Percentiles rank a stretch among this genome's conserved stretches.
phyloP scores from a whole-genome alignment of 768 basidiomycete genomes.

The Termitomyces sp. region DNA sequence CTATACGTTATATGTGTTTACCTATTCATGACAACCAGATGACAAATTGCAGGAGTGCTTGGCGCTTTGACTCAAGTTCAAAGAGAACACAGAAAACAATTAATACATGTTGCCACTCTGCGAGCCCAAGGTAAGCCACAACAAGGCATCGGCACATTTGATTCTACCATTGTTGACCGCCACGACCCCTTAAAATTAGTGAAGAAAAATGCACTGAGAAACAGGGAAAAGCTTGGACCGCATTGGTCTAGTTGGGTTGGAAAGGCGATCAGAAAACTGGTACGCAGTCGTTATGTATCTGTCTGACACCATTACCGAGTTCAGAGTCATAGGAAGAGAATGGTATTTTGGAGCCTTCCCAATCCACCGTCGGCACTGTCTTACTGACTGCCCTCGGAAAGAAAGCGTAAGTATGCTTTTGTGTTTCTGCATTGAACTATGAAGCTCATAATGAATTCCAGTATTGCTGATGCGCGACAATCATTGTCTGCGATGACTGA shows the following conservation, averaged over 20 bases:
- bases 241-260: constrained; percentile 44
- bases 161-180: background rate
- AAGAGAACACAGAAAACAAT: constrained; percentile 37
- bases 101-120: constrained; percentile 40
- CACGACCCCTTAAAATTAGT: constrained; percentile 21
- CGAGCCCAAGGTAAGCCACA: constrained; percentile 34
- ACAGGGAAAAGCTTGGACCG: constrained; percentile 41
- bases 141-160: background rate
- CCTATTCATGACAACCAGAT: background rate
- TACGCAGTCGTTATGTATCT: constrained; percentile 15
- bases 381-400: constrained; percentile 37
- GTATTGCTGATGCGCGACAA: constrained; percentile 28
- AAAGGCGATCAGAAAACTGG: constrained; percentile 39
- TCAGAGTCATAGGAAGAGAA: constrained; percentile 27
- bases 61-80: constrained; percentile 39
- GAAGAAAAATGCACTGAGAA: constrained; percentile 36
- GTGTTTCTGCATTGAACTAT: background rate
- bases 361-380: constrained; percentile 27
- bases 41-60: constrained; percentile 33
- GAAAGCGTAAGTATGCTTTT: constrained; percentile 24
- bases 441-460: constrained; percentile 5
- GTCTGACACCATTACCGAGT: background rate
- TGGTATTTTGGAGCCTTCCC: constrained; percentile 33
- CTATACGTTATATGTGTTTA: constrained; percentile 1
- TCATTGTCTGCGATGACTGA: constrained; percentile 20